phyloP scores from a whole-genome alignment of 768 basidiomycete species.

The Multifurca ochricompacta region DNA sequence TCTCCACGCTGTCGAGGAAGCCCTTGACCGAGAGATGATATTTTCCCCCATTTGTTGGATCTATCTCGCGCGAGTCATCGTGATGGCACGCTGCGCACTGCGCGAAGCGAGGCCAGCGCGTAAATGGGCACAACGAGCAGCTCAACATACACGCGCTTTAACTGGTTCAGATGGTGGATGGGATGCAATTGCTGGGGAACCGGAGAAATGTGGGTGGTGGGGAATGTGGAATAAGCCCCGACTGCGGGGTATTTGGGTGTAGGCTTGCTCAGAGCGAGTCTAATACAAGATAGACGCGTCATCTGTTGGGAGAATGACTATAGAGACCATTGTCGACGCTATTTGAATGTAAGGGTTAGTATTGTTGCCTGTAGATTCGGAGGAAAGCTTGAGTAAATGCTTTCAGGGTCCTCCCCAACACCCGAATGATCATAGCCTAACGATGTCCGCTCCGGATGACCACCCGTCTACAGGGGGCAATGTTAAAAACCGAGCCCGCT shows the following conservation, averaged over 20 bases:
- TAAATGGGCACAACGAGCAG: conserved; percentile 5
- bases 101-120: neutral
- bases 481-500: no score
- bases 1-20: neutral
- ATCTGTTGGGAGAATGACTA: neutral
- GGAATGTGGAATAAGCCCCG: conserved; percentile 1
- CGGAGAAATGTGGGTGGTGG: conserved; percentile 10
- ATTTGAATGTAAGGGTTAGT: neutral
- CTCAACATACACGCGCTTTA: conserved; percentile 1
- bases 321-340: neutral
- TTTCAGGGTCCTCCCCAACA: no score
- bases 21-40: conserved; percentile 2
- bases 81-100: neutral
- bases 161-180: conserved; percentile 13
- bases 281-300: neutral
- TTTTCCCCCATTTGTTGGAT: neutral
- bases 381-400: no score
- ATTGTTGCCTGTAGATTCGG: no score
- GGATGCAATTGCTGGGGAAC: conserved; percentile 2
- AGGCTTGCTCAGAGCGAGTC: neutral
- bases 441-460: no score
- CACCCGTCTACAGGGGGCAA: no score
- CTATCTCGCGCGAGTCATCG: neutral
- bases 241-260: neutral
- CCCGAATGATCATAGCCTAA: no score